Conservation (phyloP, 352 stramenopile species). For the Plasmopara halstedii region DNA sequence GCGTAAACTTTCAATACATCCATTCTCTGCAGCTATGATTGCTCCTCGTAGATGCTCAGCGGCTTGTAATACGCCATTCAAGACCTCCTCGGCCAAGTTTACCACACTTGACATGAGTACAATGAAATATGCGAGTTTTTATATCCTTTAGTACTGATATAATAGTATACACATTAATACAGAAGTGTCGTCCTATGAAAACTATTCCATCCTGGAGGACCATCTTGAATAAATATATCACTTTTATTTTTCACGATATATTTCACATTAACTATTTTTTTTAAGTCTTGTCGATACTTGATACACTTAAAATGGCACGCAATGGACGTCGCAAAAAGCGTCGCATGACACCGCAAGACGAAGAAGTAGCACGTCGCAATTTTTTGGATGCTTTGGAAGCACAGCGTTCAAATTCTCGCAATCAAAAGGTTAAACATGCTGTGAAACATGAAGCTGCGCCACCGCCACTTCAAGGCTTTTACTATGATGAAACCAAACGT, state of each 20-base stretch:
- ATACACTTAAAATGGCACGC: background rate
- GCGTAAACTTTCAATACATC: conserved; percentile 52
- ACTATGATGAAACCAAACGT: conserved; percentile 42
- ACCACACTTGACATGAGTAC: conserved; percentile 14
- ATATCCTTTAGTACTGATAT: too few species aligned
- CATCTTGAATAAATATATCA: too few species aligned
- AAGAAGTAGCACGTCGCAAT: conserved; percentile 19
- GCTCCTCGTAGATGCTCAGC: conserved; percentile 45
- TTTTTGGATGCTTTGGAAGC: conserved; percentile 60
- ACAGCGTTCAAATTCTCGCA: conserved; percentile 37
- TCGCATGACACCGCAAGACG: conserved; percentile 14
- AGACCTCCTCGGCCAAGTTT: conserved; percentile 52
- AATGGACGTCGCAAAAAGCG: conserved; percentile 25
- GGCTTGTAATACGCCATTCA: conserved; percentile 43
- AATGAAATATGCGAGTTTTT: background rate
- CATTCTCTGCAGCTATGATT: conserved; percentile 42
- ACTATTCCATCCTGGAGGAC: too few species aligned
- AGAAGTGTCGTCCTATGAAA: too few species aligned
- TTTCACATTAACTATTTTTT: too few species aligned
- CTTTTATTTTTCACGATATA: too few species aligned
- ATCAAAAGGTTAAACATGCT: conserved; percentile 2
- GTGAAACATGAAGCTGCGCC: background rate
- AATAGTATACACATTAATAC: background rate
- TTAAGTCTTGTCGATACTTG: too few species aligned
- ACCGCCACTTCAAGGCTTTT: conserved; percentile 39